Evolutionary conservation across 139 green algal species (phyloP), one percentile per base, ranked within the genome.

Genomic region (Tetraselmis striata): DNA sequence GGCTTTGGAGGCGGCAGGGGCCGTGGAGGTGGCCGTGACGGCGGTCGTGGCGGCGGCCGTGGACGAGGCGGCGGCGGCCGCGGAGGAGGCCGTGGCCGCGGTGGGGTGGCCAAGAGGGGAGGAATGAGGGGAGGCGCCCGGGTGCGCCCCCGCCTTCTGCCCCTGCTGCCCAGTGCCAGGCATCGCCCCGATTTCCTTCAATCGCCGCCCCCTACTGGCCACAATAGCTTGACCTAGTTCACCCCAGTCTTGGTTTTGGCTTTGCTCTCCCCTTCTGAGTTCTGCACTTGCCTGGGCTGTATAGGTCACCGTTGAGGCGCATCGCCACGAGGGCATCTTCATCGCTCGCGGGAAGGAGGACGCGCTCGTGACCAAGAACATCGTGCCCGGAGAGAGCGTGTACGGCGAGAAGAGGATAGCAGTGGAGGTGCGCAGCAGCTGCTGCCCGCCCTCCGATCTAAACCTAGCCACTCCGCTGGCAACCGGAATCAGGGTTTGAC

Each of bases 331-430:
- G 11, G 97, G 97, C 28, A 90, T 99, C 23, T 99, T 98, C 91
- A 98, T 99, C 75, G 97, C 97, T 0, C 90, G 97, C 32, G 97
- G 97, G 82, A 99, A 99, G 92, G 95, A 98, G 90, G 95, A 98
- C 77, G 93, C 94, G 0, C 91, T 98, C 22, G 94, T 98, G 27
- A 99, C 97, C 23, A 93, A 92, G 74, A 99, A 99, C 92, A 88
- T 99, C 81, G 96, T 96, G 22, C 92, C 95, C 27, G 97, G 97
- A 30, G 95, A 98, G 74, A 95, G 86, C 80, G 97, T 99, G 31
- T 99, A 99, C 79, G 95, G 95, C 30, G 97, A 99, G 91, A 99
- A 99, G 92, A 92, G 97, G 59, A 94, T 99, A 75, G 89, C 89
- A 5, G 92, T 97, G 26, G 97, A 99, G 88, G 87, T 90, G 30